Percentiles rank a stretch among this genome's conserved stretches.
These are phyloP conservation scores for Fusarium acutatum DNA, from an alignment of 2,329 filamentous ascomycete species.

Conservation along the genomic window DNA sequence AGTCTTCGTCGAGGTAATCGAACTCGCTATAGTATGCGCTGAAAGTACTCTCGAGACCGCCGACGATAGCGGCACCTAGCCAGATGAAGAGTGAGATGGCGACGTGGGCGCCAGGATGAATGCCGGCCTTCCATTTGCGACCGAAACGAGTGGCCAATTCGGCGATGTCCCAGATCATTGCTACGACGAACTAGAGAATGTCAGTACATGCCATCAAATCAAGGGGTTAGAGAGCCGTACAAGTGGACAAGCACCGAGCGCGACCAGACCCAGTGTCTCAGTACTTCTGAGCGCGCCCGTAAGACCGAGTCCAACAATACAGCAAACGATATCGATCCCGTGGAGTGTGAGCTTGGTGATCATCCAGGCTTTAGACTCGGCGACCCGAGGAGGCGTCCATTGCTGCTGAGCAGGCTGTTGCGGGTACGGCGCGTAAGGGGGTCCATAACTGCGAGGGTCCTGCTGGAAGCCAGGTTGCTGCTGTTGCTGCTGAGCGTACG, in stretches of 20 bases:
- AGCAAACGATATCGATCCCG: constrained; percentile 35
- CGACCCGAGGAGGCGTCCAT: constrained; percentile 20
- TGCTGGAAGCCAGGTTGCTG: constrained; percentile 30
- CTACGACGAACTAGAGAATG: constrained; percentile 44
- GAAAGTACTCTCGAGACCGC: constrained; percentile 36
- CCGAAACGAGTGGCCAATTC: constrained; percentile 50
- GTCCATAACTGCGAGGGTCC: constrained; percentile 39
- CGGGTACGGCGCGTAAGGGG: constrained; percentile 37
- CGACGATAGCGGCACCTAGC: constrained; percentile 44
- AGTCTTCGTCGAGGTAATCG: constrained; percentile 19
- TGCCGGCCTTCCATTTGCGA: constrained; percentile 46
- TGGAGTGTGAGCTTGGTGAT: constrained; percentile 46
- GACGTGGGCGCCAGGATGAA: constrained; percentile 56
- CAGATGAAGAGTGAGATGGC: constrained; percentile 54
- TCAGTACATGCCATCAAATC: background rate
- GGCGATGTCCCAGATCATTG: constrained; percentile 49
- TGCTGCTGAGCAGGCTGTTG: constrained; percentile 31
- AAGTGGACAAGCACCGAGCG: constrained; percentile 26
- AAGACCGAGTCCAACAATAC: constrained; percentile 42
- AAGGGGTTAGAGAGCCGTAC: constrained; percentile 11
- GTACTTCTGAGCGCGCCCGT: constrained; percentile 34
- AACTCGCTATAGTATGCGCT: constrained; percentile 15
- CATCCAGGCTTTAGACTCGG: constrained; percentile 38
- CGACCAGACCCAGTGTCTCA: constrained; percentile 8
- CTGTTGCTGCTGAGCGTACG: constrained; percentile 15